Base-by-base conservation (phyloP, 1,284 basidiomycete genomes). In the Boletus semigastroideus region DNA sequence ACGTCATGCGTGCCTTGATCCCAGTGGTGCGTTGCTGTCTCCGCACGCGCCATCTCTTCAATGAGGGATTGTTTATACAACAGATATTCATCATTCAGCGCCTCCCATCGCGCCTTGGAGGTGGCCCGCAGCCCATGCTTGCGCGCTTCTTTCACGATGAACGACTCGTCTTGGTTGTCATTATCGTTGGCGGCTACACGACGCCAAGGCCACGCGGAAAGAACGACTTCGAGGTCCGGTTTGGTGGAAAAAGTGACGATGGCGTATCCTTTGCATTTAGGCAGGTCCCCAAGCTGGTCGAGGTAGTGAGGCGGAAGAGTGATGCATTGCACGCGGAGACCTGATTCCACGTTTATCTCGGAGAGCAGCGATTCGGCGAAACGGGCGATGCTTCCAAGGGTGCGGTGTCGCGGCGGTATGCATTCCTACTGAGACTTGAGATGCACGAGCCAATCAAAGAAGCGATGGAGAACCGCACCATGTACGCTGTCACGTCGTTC, bases 231-330 rank as follows among this genome's bases (percentile, higher is more conserved):
- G 5, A 71, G 74, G 36, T 80, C 74, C 1, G 71, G 65, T 3
- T 62, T 28, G 5, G 63, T 56, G 1, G 73, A 65, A 37, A 90
- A 70, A 0, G 79, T 79, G 43, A 90, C 71, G 19, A 91, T 78
- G 0, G 86, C 86, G 55, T 90, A 90, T 0, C 85, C 85, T 72
- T 85, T 90, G 66, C 78, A 85, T 54, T 77, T 78, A 0, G 82
- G 80, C 6, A 66, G 51, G 27, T 77, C 74, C 2, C 69, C 76
- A 1, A 77, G 75, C 50, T 74, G 72, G 62, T 87, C 86, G 43
- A 80, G 77, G 61, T 82, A 77, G 61, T 87, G 85, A 0, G 77
- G 71, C 9, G 82, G 84, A 22, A 88, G 72, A 7, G 67, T 58
- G 36, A 90, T 71, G 30, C 65, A 58, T 62, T 90, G 83, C 10